Base-by-base conservation (phyloP, 495 filamentous ascomycete genomes). In the Pyronema domesticum region DNA sequence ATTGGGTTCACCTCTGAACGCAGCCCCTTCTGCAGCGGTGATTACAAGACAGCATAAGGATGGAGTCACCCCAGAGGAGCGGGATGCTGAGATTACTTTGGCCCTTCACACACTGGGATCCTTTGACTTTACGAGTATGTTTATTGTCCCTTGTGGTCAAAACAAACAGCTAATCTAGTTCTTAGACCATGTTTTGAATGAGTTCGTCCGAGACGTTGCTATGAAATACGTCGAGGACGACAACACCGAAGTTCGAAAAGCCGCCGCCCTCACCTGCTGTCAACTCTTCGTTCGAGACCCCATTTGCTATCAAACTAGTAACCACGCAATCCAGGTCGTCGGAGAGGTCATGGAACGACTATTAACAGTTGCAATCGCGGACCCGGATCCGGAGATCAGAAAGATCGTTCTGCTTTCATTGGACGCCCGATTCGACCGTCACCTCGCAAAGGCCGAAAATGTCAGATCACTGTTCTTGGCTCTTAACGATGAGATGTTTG, bases 221-320 rank as follows among this genome's bases (percentile, higher is more conserved):
- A 94, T 99, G 63, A 89, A 86, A 66, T 99, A 93, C 58, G 89
- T 95, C 50, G 89, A 96, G 62, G 89, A 89, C 55, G 88, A 94
- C 56, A 93, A 94, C 62, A 78, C 86, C 0, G 85, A 93, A 55
- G 94, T 95, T 53, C 81, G 91, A 54, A 89, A 94, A 66, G 89
- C 89, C 10, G 87, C 91, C 10, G 89, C 93, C 35, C 74, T 99
- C 55, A 99, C 93, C 19, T 95, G 93, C 69, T 99, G 91, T 64
- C 91, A 99, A 61, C 76, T 99, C 40, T 95, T 95, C 62, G 85
- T 95, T 8, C 79, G 83, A 55, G 91, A 99, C 65, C 93, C 93
- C 0, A 95, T 96, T 60, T 89, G 95, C 59, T 86, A 94, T 62
- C 91, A 99, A 63, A 96, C 89, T 5, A 96, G 91, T 64, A 82